Conservation (phyloP, 306 rosid species). For the Pterocarpus santalinus region DNA sequence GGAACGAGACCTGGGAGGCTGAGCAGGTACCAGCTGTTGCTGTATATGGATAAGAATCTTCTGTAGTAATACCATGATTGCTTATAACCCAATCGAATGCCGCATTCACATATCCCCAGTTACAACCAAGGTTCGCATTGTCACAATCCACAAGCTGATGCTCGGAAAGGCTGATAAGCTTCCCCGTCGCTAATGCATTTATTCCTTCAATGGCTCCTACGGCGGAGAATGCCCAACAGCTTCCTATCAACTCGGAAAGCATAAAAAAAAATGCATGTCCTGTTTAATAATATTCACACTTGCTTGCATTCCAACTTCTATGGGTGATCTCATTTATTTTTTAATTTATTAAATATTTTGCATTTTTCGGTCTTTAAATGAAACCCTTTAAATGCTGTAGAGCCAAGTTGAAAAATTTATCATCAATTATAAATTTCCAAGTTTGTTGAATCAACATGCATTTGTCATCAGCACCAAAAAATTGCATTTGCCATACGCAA, state of each 20-base stretch:
- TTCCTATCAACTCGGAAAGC: not conserved
- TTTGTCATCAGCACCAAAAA: no score
- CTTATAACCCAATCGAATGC: conserved; percentile 50
- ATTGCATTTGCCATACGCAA: no score
- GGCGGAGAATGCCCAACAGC: conserved; percentile 45
- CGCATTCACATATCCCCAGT: conserved; percentile 45
- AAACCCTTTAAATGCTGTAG: no score
- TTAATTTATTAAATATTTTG: no score
- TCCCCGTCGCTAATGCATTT: conserved; percentile 29
- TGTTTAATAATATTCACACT: no score
- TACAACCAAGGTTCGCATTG: not conserved
- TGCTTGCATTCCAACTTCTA: no score
- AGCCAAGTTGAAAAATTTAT: no score
- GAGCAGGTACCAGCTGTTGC: conserved; percentile 48
- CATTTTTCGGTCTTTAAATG: no score
- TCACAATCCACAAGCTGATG: conserved; percentile 49
- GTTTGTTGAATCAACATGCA: no score
- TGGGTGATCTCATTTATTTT: no score
- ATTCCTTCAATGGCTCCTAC: conserved; percentile 29
- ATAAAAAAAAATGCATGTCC: not conserved
- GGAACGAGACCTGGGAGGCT: conserved; percentile 32
- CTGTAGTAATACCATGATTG: conserved; percentile 28
- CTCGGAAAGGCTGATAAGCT: not conserved
- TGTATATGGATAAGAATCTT: conserved; percentile 1
- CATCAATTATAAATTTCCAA: no score